phyloP scores from a whole-genome alignment of 805 yeast genomes.

The Candida krabiensis region DNA sequence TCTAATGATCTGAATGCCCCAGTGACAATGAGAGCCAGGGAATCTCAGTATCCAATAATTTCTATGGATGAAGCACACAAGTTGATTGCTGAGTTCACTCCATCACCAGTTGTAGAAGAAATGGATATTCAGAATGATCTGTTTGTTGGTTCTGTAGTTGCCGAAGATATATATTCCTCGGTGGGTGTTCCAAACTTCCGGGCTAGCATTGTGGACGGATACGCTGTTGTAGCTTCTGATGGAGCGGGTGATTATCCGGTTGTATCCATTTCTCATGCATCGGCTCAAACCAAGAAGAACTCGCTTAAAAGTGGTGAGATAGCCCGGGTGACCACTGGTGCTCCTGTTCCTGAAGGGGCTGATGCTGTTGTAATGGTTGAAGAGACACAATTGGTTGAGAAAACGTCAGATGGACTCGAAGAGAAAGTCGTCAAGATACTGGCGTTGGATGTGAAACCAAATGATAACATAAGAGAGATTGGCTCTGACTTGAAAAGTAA shows the following conservation, averaged over 20 bases:
- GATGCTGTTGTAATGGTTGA: conserved; percentile 56
- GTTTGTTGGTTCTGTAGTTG: conserved; percentile 39
- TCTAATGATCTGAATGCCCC: conserved; percentile 38
- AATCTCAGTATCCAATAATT: conserved; percentile 50
- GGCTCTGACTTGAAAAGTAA: conserved; percentile 50
- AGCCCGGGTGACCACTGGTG: conserved; percentile 55
- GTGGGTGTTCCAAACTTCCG: conserved; percentile 46
- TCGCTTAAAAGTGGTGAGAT: conserved; percentile 33
- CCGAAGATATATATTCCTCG: conserved; percentile 41
- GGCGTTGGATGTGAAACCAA: conserved; percentile 37
- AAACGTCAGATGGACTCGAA: conserved; percentile 39
- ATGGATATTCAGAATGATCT: conserved; percentile 28
- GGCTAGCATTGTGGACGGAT: conserved; percentile 60
- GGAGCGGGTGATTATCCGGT: conserved; percentile 47
- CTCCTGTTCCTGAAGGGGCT: conserved; percentile 55
- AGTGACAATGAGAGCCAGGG: conserved; percentile 42
- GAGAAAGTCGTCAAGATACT: conserved; percentile 41
- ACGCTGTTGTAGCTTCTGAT: conserved; percentile 46
- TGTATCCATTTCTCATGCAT: conserved; percentile 42
- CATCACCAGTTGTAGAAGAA: conserved; percentile 25
- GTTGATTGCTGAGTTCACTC: conserved; percentile 35
- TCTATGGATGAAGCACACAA: conserved; percentile 41
- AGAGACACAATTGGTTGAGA: conserved; percentile 41
- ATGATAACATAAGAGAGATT: conserved; percentile 47
- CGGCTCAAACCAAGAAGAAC: conserved; percentile 25